Evolutionary conservation across 2,329 filamentous ascomycete species (phyloP).

Genomic region (Aureobasidium mangrovei): DNA sequence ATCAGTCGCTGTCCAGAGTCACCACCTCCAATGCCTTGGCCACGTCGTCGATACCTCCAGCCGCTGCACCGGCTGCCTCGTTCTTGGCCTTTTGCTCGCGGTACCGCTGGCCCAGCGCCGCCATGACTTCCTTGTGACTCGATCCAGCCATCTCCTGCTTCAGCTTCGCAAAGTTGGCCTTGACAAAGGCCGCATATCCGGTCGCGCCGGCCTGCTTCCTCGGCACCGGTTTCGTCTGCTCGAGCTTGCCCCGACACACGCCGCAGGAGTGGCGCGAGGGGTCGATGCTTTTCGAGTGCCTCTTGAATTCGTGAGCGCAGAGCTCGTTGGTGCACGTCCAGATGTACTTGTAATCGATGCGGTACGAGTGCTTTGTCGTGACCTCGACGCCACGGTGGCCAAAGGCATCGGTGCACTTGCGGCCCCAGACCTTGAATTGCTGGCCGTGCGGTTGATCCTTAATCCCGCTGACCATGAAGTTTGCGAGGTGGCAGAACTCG

Average conservation of each 20-base stretch:
- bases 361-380: slow-evolving; percentile 82
- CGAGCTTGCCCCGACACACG: slow-evolving; percentile 56
- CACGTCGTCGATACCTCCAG: slow-evolving; percentile 17
- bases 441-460: slow-evolving; percentile 71
- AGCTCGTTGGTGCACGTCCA: slow-evolving; percentile 57
- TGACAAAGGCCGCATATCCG: slow-evolving; percentile 54
- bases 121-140: slow-evolving; percentile 61
- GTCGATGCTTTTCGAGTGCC: slow-evolving; percentile 82
- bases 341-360: slow-evolving; percentile 85
- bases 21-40: slow-evolving; percentile 18
- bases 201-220: slow-evolving; percentile 28
- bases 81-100: slow-evolving; percentile 36
- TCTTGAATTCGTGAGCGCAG: slow-evolving; percentile 66
- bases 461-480: slow-evolving; percentile 75
- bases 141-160: slow-evolving; percentile 46
- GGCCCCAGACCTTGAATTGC: slow-evolving; percentile 73
- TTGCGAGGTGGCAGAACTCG: slow-evolving; percentile 90
- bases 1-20: slow-evolving; percentile 18
- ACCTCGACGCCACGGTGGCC: slow-evolving; percentile 58
- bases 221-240: slow-evolving; percentile 73
- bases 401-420: slow-evolving; percentile 49
- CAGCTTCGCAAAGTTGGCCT: slow-evolving; percentile 57
- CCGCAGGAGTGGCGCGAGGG: slow-evolving; percentile 64
- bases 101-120: slow-evolving; percentile 55
- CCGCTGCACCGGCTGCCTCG: background rate